phyloP scores from a whole-genome alignment of 768 basidiomycete genomes.

The Mycena galericulata region DNA sequence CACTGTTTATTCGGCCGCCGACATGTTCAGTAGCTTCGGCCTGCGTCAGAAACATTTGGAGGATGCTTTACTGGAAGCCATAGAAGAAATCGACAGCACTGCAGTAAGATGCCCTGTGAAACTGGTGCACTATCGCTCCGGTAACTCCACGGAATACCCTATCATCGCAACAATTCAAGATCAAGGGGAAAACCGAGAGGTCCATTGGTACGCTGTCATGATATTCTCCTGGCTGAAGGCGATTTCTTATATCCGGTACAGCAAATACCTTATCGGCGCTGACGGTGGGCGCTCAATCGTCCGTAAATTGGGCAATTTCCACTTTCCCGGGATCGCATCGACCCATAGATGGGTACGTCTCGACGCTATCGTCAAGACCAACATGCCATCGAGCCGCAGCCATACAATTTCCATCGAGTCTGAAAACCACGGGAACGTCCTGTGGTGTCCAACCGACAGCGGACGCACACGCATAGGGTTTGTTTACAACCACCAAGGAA shows the following conservation, averaged over 20 bases:
- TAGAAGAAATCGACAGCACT: neutral
- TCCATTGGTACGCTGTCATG: constrained; percentile 16
- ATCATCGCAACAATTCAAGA: constrained; percentile 6
- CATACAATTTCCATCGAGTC: constrained; percentile 6
- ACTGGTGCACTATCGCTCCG: constrained; percentile 8
- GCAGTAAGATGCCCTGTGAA: constrained; percentile 2
- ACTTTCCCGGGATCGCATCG: constrained; percentile 24
- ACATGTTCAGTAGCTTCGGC: neutral
- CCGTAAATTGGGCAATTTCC: constrained; percentile 28
- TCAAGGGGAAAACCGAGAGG: neutral
- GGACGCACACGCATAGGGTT: constrained; percentile 24
- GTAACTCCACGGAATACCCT: neutral
- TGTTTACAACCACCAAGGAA: constrained; percentile 11
- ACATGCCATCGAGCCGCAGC: constrained; percentile 7
- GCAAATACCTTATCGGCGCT: constrained; percentile 27
- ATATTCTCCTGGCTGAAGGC: too few species aligned
- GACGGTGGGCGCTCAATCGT: constrained; percentile 33
- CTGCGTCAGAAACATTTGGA: constrained; percentile 14
- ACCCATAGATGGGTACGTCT: constrained; percentile 32
- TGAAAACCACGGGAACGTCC: constrained; percentile 8
- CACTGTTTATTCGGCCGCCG: neutral
- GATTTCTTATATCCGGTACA: neutral
- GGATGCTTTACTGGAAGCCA: neutral
- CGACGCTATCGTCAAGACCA: constrained; percentile 31
- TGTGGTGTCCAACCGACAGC: constrained; percentile 18